A percentile compares a stretch with the other conserved stretches of the same genome.
phyloP scores from a whole-genome alignment of 495 filamentous ascomycete genomes.

The Neohortaea acidophila region DNA sequence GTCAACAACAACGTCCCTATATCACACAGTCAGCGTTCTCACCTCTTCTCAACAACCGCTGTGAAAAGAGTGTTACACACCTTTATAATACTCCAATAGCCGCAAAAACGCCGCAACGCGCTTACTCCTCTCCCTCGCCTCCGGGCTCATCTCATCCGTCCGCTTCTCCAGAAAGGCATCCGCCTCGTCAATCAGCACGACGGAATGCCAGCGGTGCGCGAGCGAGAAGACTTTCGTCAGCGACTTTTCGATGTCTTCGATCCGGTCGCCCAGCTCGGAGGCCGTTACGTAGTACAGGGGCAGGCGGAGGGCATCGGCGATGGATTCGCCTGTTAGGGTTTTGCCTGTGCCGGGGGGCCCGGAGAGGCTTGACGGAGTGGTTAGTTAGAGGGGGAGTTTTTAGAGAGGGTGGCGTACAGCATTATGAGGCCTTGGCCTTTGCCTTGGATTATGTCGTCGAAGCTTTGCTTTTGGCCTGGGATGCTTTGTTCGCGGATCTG shows the following conservation, averaged over 20 bases:
- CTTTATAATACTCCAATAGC: constrained; percentile 42
- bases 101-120: constrained; percentile 34
- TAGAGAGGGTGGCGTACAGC: no score
- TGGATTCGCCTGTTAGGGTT: constrained; percentile 28
- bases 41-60: no score
- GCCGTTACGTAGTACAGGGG: constrained; percentile 29
- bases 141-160: constrained; percentile 22
- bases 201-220: constrained; percentile 35
- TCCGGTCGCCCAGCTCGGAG: constrained; percentile 27
- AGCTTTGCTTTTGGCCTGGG: no score
- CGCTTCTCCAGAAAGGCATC: constrained; percentile 56
- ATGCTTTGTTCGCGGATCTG: no score
- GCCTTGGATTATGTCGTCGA: constrained; percentile 42
- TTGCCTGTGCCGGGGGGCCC: constrained; percentile 30
- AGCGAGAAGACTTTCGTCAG: constrained; percentile 70
- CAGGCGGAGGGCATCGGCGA: constrained; percentile 28
- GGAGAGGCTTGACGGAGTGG: no score
- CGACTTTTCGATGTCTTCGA: constrained; percentile 39
- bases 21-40: no score
- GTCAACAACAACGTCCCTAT: constrained; percentile 47
- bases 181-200: constrained; percentile 48
- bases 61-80: no score
- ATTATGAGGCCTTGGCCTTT: constrained; percentile 30
- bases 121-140: constrained; percentile 29
- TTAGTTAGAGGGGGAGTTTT: no score